phyloP scores from a whole-genome alignment of 1,284 basidiomycete genomes.

The Fomitiporia mediterranea region DNA sequence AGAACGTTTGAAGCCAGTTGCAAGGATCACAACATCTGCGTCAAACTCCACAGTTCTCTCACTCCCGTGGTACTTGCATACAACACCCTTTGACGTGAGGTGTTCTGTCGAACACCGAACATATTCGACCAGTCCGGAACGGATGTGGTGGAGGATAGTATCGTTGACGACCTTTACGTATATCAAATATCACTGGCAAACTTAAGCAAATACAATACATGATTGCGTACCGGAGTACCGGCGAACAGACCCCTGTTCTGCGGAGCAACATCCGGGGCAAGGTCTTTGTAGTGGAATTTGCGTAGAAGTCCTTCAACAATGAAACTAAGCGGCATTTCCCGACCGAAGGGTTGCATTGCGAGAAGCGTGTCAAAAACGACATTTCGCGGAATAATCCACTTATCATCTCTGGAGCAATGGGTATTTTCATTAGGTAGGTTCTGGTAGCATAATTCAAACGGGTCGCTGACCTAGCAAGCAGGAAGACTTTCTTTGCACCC shows the following conservation, averaged over 20 bases:
- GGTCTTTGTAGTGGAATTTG: constrained; percentile 49
- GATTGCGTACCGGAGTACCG: constrained; percentile 40
- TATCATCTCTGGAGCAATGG: constrained; percentile 12
- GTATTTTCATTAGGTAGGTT: not conserved
- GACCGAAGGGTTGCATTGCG: constrained; percentile 54
- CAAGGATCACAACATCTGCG: constrained; percentile 56
- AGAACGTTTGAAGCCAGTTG: constrained; percentile 58
- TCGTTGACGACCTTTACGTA: constrained; percentile 51
- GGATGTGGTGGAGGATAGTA: constrained; percentile 48
- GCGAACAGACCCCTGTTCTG: constrained; percentile 36
- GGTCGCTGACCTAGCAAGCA: constrained; percentile 39
- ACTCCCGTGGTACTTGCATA: constrained; percentile 33
- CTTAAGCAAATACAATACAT: too few relatives aligned
- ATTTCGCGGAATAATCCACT: constrained; percentile 56
- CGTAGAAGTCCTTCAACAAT: constrained; percentile 49
- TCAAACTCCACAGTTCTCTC: constrained; percentile 36
- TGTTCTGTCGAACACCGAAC: constrained; percentile 50
- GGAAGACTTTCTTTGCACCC: constrained; percentile 41
- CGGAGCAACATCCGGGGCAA: constrained; percentile 43
- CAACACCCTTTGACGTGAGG: constrained; percentile 42
- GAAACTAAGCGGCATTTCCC: constrained; percentile 49
- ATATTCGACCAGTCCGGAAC: constrained; percentile 45
- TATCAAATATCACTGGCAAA: too few relatives aligned
- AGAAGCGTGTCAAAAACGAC: constrained; percentile 51
- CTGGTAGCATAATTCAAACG: not conserved